A percentile compares a stretch with the other conserved stretches of the same genome.
These are phyloP conservation scores for Macrolepiota dolichaula DNA, from an alignment of 768 basidiomycete genomes.

Conservation along the genomic window DNA sequence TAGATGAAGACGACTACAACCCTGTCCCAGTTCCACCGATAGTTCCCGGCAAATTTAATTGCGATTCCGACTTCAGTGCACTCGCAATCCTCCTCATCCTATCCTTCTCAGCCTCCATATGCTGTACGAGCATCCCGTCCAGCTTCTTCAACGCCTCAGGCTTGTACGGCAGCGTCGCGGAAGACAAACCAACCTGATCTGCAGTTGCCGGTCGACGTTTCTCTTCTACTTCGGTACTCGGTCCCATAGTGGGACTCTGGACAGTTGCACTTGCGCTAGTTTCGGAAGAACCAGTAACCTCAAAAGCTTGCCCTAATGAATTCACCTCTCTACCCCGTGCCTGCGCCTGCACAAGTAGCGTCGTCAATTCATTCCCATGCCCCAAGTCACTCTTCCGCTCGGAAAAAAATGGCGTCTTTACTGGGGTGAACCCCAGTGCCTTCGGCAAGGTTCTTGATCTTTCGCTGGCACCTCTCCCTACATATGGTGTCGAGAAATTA, in stretches of 20 bases:
- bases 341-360: constrained; percentile 5
- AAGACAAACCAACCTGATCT: constrained; percentile 22
- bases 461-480: constrained; percentile 37
- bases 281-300: constrained; percentile 9
- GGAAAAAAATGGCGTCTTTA: constrained; percentile 42
- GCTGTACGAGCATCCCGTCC: constrained; percentile 78
- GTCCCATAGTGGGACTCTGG: constrained; percentile 4
- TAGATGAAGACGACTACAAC: not conserved
- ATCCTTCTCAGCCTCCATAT: constrained; percentile 82
- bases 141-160: constrained; percentile 62
- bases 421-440: constrained; percentile 53
- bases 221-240: not conserved
- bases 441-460: constrained; percentile 28
- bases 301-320: constrained; percentile 9
- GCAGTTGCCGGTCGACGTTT: constrained; percentile 24
- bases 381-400: constrained; percentile 38
- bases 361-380: constrained; percentile 29
- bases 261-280: not conserved
- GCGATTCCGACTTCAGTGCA: constrained; percentile 27
- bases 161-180: constrained; percentile 33
- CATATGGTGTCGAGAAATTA: constrained; percentile 68
- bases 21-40: not conserved
- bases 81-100: constrained; percentile 73
- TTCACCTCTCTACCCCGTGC: not conserved
- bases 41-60: constrained; percentile 9